Base-by-base conservation (phyloP, 768 basidiomycete species). In the Trichaptum fuscoviolaceum region DNA sequence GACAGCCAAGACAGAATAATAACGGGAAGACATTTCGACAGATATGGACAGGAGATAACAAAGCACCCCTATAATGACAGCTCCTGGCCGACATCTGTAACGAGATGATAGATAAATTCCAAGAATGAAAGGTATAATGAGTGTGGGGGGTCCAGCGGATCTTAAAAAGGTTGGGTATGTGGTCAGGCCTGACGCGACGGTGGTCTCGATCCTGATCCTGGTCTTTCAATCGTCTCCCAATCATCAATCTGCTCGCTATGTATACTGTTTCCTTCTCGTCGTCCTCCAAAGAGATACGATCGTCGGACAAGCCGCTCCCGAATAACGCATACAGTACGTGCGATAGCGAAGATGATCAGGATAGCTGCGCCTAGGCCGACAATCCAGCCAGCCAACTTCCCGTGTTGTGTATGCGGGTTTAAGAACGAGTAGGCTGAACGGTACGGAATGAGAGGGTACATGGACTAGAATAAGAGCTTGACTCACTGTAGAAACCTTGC, bases 401-500 rank as follows among this genome's bases (percentile, higher is more conserved):
- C 78, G 25, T 76, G 73, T 66, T 84, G 73, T 18, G 71, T 75
- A 8, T 68, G 27, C 0, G 90, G 89, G 70, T 91, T 73, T 8
- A 92, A 83, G 79, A 91, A 92, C 12, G 73, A 62, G 73, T 91
- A 92, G 0, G 85, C 89, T 91, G 64, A 9, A 30, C 23, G 59
- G n/a, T 17, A 35, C 30, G 25, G 58, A n/a, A 42, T 30, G 62
- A 20, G 9, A 30, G 34, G 25, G 52, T 6, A 59, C 18, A 34
- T 23, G 63, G 58, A 30, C n/a, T 62, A 7, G 18, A 34, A 24
- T n/a, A 20, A 35, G 34, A 26, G 35, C 35, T 34, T 1, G 63
- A 80, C 87, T 64, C 68, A 91, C 90, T 74, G 72, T 91, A 92
- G 71, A 88, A 83, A 0, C 84, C 84, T 71, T 89, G 87, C 0